Evolutionary conservation across 352 stramenopile genomes (phyloP).

Genomic region (Globisporangium cylindrosporum): DNA sequence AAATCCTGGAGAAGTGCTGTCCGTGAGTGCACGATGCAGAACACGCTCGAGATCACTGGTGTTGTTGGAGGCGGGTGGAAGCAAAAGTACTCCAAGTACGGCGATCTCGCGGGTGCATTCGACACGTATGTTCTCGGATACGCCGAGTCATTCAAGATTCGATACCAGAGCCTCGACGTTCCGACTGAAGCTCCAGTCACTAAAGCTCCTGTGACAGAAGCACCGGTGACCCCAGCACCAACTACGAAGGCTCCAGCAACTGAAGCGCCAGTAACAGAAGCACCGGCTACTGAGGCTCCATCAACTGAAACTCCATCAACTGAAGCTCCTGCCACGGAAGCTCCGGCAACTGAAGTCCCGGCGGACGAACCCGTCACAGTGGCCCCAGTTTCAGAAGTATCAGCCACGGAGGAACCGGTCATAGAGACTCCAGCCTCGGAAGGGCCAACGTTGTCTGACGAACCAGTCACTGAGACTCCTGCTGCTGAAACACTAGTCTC

Average conservation of each 20-base stretch:
- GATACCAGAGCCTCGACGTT: constrained; percentile 8
- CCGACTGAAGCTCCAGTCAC: constrained; percentile 13
- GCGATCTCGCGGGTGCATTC: constrained; percentile 4
- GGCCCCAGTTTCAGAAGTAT: neutral
- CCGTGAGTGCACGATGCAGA: constrained; percentile 22
- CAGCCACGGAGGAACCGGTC: neutral
- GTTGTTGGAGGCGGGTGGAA: constrained; percentile 29
- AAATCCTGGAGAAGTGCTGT: constrained; percentile 8
- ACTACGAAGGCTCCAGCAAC: constrained; percentile 2
- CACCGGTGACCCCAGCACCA: neutral
- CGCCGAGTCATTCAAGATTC: constrained; percentile 27
- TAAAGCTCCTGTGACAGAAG: neutral
- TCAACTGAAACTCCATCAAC: constrained; percentile 3
- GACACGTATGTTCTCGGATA: constrained; percentile 24
- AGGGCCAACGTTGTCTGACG: neutral
- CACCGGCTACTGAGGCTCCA: neutral
- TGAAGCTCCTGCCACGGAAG: neutral
- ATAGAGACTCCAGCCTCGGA: neutral
- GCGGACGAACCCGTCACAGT: neutral
- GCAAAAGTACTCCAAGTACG: constrained; percentile 21
- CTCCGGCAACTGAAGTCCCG: neutral
- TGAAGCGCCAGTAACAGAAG: neutral
- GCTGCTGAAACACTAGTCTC: neutral
- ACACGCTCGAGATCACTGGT: constrained; percentile 19
- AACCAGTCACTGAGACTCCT: neutral